phyloP scores from a whole-genome alignment of 2,329 filamentous ascomycete species.

The Madurella mycetomatis region DNA sequence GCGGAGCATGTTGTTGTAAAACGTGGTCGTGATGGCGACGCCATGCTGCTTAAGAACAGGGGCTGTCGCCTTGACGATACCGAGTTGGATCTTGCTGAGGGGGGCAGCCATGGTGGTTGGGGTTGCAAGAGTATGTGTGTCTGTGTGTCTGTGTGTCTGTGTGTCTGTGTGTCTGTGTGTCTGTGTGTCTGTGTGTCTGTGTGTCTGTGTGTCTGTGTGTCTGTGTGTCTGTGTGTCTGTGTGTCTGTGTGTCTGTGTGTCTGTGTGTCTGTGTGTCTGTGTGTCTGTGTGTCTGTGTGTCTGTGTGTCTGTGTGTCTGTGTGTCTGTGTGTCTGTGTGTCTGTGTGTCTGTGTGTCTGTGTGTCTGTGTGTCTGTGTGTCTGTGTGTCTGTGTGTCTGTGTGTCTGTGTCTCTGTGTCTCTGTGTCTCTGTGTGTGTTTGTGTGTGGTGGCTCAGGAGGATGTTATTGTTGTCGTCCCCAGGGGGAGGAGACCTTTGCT shows the following conservation, averaged over 20 bases:
- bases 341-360: not conserved
- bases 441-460: not conserved
- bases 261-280: not conserved
- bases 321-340: not conserved
- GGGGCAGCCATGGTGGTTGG: constrained; percentile 26
- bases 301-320: not conserved
- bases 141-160: not conserved
- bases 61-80: constrained; percentile 71
- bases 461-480: not conserved
- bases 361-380: not conserved
- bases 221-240: not conserved
- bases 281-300: not conserved
- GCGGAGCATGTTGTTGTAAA: constrained; percentile 65
- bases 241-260: not conserved
- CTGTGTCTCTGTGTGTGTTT: not conserved
- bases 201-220: not conserved
- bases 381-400: not conserved
- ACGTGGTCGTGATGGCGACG: constrained; percentile 60
- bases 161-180: not conserved
- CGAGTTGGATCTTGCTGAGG: constrained; percentile 60
- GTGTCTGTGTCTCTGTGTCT: too few relatives aligned
- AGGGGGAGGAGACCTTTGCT: not conserved
- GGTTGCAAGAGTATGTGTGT: not conserved
- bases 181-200: not conserved
- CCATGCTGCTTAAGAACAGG: constrained; percentile 67